Evolutionary conservation across 371 early-diverging fungal genomes (phyloP), one percentile per base, ranked within the genome.

Genomic region (Parasitella parasitica): DNA sequence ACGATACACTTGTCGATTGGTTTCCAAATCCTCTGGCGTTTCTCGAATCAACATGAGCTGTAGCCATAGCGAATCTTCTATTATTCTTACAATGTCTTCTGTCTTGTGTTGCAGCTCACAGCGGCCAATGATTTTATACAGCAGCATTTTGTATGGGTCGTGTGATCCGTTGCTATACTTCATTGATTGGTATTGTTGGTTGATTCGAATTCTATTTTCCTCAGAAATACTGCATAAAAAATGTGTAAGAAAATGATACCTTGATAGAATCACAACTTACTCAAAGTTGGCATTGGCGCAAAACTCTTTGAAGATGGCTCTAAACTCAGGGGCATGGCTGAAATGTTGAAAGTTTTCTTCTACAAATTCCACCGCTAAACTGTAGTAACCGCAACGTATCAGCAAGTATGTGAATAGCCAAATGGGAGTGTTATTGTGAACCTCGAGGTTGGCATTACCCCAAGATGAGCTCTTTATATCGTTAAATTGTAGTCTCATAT

Each of bases 31-130:
- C 9, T 72, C 65, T 12, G 60, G 50, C 2, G 78, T 70, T 54
- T 94, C 93, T 39, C 85, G 83, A 18, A 91, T 70, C 28, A 91
- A 74, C 59, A 74, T 81, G 27, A 91, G 78, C 70, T 87, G 80
- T 9, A 91, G 54, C 97, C 97, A 96, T 51, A 95, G 56, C 67
- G 89, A 94, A 67, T 96, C 96, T 63, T 96, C 94, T 2, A 84
- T 85, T 3, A 89, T 82, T 18, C 72, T 81, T 5, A 88, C 76
- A 0, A 90, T 90, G 41, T 80, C 84, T 27, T 83, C 80, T 0
- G 88, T 62, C 7, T 78, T 77, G 54, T 73, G 78, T 49, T 75
- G 73, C 67, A 94, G 61, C 41, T 91, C 96, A 61, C 95, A 94
- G 4, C 94, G 83, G 3, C 97, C 97, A 50, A 97, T 69, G 22